Base-by-base conservation (phyloP, 2,329 filamentous ascomycete species). In the Bipolaris sorokiniana region DNA sequence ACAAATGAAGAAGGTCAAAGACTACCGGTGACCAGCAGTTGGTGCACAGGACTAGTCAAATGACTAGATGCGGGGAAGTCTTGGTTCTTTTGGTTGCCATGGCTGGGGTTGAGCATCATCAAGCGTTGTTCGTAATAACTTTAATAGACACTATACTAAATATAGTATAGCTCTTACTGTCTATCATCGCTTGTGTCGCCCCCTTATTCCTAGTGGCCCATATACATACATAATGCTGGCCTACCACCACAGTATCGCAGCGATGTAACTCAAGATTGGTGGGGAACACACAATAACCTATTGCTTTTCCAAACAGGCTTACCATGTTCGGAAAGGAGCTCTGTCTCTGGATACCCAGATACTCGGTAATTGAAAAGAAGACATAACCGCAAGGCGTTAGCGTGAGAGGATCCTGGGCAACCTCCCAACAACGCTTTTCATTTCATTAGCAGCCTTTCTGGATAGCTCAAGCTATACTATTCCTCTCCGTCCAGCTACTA, bases 1-100 rank as follows among this genome's bases (percentile, higher is more conserved):
- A 55, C 56, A 22, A 57, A 65, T 56, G 36, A 13, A 59, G 48
- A 63, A 63, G 58, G 58, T 58, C 46, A 23, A 48, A 42, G 7
- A 9, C 22, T 4, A 45, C 26, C 9, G 34, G 38, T 9, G 22
- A 5, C 23, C n/a, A 10, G 22, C 4, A 10, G 18, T 26, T 20
- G 16, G 18, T 42, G 26, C 28, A 42, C 3, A 13, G 16, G 28
- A n/a, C 31, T 33, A 18, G 51, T 59, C 60, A 54, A 51, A n/a
- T 56, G 58, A 54, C 48, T 40, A 15, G 49, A 34, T 31, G 40
- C 26, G 18, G 28, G 28, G 33, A 31, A 50, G 34, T 44, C 28
- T 45, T 47, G 36, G 33, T 40, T 40, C 38, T 22, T 42, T 23
- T 23, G 40, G 46, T 18, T 36, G 20, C 45, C 33, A 44, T 50